A percentile compares a stretch with the other conserved stretches of the same genome.
phyloP scores from a whole-genome alignment of 345 rosid genomes.

The Syzygium grande region DNA sequence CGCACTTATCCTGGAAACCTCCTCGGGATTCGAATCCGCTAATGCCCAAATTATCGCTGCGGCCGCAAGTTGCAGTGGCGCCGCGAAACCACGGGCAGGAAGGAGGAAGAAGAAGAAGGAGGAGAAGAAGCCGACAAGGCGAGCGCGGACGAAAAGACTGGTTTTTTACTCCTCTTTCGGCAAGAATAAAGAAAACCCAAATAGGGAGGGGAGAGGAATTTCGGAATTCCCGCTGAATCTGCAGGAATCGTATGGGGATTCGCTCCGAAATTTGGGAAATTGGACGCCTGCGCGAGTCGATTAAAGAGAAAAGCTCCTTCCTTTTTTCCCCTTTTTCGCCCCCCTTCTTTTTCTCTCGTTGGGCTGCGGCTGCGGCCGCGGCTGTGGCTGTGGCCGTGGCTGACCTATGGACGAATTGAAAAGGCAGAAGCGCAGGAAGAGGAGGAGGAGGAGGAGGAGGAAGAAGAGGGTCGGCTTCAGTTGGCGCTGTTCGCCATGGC shows the following conservation, averaged over 20 bases:
- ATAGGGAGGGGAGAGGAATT: not conserved
- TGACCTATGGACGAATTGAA: not conserved
- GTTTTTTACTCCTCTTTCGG: not conserved
- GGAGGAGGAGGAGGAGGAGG: not conserved
- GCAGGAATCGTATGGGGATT: not conserved
- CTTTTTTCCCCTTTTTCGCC: not conserved
- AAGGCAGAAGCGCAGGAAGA: not conserved
- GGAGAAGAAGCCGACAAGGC: not conserved
- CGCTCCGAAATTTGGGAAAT: not conserved
- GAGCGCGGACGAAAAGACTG: not conserved
- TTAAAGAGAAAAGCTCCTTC: not conserved
- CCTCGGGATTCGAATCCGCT: not conserved
- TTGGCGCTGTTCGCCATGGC: not conserved
- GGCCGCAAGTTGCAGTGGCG: not conserved
- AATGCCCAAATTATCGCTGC: not conserved
- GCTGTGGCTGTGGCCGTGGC: not conserved
- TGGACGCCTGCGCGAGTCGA: not conserved
- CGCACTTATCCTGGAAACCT: not conserved
- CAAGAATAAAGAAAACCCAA: not conserved
- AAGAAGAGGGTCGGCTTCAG: not conserved
- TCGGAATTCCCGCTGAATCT: not conserved
- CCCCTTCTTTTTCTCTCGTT: not conserved
- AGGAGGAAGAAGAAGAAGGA: not conserved
- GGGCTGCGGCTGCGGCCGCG: not conserved
- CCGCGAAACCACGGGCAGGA: not conserved